Base-by-base conservation (phyloP, 495 filamentous ascomycete species). In the Xylaria palmicola region DNA sequence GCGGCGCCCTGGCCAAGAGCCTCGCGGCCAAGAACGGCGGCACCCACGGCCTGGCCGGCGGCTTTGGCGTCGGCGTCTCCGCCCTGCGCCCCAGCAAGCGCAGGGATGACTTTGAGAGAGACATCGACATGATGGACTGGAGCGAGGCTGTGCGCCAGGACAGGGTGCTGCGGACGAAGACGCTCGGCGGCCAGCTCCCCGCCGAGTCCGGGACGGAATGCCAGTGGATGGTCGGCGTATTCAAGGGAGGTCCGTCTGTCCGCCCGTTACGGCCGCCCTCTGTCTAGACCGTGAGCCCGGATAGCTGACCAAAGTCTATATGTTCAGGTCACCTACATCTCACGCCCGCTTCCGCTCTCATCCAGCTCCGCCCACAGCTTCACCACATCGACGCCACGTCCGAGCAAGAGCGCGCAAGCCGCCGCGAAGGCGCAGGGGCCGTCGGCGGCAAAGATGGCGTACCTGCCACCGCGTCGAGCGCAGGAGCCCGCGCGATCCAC, bases 371-470 rank as follows among this genome's bases (percentile, higher is more conserved):
- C 26, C 77, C 79, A 8, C 71, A 77, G 44, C 67, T 72, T 3
- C 77, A 79, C 74, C 74, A 81, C 72, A 56, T 81, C 67, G 79
- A 81, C 66, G 79, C 79, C 3, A 62, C 63, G 19, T 48, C 76
- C 30, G 76, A 80, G 43, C 74, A 75, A 61, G 77, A 80, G 24
- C 77, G 74, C 8, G 75, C 72, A 12, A 60, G 65, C 19, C 75
- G 73, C 5, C 67, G 64, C 48, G 64, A 63, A n/a, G 63, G 63
- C 20, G 63, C 56, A 20, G 52, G 59, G 0, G 57, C 64, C 3
- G 29, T 56, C 1, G 40, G 52, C 47, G 20, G 55, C 5, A 57
- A 51, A 49, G 54, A 56, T 22, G 58, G 34, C 3, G 48, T 59
- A 43, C 52, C 41, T 4, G 62, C 37, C 15, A 60, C 44, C 47